Conservation (phyloP, 1,284 basidiomycete genomes). For the Cryptococcus amylolentus region DNA sequence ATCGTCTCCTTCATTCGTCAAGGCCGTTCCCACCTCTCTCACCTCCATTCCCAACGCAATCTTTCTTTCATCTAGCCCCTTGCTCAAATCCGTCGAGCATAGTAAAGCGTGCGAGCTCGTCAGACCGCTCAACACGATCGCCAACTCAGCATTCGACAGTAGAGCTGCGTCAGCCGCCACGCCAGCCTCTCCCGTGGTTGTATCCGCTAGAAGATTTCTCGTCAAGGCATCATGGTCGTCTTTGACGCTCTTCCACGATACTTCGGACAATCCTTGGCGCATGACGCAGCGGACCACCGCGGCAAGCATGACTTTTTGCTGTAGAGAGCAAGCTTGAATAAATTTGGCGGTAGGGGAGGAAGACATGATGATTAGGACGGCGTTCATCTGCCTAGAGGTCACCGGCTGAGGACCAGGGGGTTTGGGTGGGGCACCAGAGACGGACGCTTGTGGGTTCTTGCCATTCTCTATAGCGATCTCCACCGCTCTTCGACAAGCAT, state of each 20-base stretch:
- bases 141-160: conserved; percentile 41
- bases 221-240: conserved; percentile 45
- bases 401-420: conserved; percentile 53
- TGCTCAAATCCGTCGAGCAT: conserved; percentile 32
- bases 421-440: not conserved
- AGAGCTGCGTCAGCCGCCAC: conserved; percentile 22
- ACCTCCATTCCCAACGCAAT: conserved; percentile 50
- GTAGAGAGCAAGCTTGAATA: conserved; percentile 72
- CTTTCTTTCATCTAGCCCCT: conserved; percentile 38
- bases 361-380: conserved; percentile 84
- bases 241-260: conserved; percentile 72
- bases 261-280: conserved; percentile 80
- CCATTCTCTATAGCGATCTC: conserved; percentile 59
- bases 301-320: conserved; percentile 85
- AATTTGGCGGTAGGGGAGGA: conserved; percentile 83
- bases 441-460: not conserved
- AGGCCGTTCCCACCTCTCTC: conserved; percentile 48
- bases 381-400: conserved; percentile 68
- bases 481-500: conserved; percentile 85
- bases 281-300: conserved; percentile 78
- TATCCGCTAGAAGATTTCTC: conserved; percentile 32
- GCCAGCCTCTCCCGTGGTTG: not conserved
- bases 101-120: conserved; percentile 43
- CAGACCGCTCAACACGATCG: conserved; percentile 37
- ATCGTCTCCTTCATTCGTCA: conserved; percentile 49